Evolutionary conservation across 2,329 filamentous ascomycete species (phyloP).

Genomic region (Emmonsiellopsis sp.): DNA sequence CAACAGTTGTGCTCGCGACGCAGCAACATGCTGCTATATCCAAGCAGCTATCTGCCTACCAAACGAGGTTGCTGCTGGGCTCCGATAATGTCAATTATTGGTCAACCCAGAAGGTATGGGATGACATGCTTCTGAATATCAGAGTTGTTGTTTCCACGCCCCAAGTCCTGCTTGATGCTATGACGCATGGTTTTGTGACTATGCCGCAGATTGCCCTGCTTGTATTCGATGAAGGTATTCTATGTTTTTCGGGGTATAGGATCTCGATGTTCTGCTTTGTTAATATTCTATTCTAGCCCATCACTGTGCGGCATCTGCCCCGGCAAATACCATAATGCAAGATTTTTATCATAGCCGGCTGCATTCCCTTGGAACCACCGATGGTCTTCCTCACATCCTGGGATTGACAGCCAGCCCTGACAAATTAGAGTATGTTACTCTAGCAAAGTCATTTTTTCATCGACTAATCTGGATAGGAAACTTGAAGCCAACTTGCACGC

Average conservation of each 20-base stretch:
- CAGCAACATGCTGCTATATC: slow-evolving; percentile 57
- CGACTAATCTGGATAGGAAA: slow-evolving; percentile 19
- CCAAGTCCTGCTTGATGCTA: slow-evolving; percentile 63
- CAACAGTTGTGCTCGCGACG: slow-evolving; percentile 56
- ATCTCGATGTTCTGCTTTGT: neutral
- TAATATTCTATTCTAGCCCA: slow-evolving; percentile 49
- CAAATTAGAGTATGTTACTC: slow-evolving; percentile 40
- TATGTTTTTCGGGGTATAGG: neutral
- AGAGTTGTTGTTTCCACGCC: slow-evolving; percentile 70
- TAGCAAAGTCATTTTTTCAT: neutral
- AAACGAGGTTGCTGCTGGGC: slow-evolving; percentile 56
- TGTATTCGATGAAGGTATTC: slow-evolving; percentile 72
- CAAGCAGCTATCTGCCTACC: slow-evolving; percentile 48
- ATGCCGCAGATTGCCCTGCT: slow-evolving; percentile 57
- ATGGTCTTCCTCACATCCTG: slow-evolving; percentile 54
- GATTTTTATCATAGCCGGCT: slow-evolving; percentile 55
- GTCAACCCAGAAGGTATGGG: slow-evolving; percentile 59
- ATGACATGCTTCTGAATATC: slow-evolving; percentile 52
- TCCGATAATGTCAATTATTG: slow-evolving; percentile 63
- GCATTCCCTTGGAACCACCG: slow-evolving; percentile 18
- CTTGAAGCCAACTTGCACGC: slow-evolving; percentile 65
- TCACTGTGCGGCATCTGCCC: slow-evolving; percentile 56
- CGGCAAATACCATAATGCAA: slow-evolving; percentile 62
- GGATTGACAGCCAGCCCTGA: slow-evolving; percentile 72
- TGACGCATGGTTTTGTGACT: slow-evolving; percentile 63